phyloP scores from a whole-genome alignment of 2,329 filamentous ascomycete genomes.

The Aspergillus niger region DNA sequence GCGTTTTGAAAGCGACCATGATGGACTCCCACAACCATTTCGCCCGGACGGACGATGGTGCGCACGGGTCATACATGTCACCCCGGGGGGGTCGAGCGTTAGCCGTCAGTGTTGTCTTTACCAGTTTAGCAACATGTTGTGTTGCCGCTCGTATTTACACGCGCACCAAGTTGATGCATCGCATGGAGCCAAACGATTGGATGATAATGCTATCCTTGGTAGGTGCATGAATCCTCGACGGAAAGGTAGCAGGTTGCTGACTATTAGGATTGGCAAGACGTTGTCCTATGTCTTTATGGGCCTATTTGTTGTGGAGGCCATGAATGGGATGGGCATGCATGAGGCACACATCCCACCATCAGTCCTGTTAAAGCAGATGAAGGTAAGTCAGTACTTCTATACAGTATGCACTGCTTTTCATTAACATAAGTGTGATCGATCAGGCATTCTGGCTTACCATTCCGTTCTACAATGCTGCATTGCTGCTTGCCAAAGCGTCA shows the following conservation, averaged over 20 bases:
- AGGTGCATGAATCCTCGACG: conserved; percentile 1
- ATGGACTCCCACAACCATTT: conserved; percentile 19
- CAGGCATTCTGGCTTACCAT: conserved; percentile 43
- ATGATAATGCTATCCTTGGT: conserved; percentile 40
- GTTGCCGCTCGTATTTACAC: conserved; percentile 37
- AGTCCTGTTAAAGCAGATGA: conserved; percentile 36
- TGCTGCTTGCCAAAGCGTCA: conserved; percentile 48
- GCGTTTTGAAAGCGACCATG: conserved; percentile 19
- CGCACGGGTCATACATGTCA: conserved; percentile 25
- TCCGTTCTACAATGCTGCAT: conserved; percentile 42
- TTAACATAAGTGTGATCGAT: not conserved
- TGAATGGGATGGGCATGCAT: conserved; percentile 41
- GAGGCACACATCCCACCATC: conserved; percentile 31
- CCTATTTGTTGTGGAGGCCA: conserved; percentile 36
- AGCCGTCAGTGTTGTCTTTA: conserved; percentile 35
- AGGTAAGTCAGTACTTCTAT: conserved; percentile 22
- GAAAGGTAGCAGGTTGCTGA: not conserved
- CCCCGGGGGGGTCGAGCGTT: conserved; percentile 30
- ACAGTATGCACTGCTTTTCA: not conserved
- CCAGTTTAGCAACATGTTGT: conserved; percentile 31
- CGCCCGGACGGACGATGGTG: conserved; percentile 20
- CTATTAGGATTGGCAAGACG: conserved; percentile 21
- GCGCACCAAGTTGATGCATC: conserved; percentile 32
- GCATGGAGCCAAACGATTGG: conserved; percentile 41
- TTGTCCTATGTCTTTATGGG: conserved; percentile 40